Evolutionary conservation across 148 eudicot genomes (phyloP).

Genomic region (Chenopodium formosanum): DNA sequence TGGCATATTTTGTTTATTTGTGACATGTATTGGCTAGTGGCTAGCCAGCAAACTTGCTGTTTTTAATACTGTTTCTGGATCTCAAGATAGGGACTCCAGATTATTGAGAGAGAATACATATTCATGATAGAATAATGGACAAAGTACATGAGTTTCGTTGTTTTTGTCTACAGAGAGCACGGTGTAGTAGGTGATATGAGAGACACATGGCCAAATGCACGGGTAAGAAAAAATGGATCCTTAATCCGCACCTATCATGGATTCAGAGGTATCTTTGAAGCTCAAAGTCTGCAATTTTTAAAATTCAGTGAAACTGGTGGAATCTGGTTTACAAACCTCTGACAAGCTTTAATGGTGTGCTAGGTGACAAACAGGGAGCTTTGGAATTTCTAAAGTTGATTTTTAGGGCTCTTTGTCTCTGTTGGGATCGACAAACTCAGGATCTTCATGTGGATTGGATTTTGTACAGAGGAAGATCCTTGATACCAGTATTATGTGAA

Average conservation of each 20-base stretch:
- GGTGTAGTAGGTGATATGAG: conserved; percentile 96
- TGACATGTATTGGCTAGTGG: background rate
- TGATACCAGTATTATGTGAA: conserved; percentile 81
- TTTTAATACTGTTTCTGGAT: background rate
- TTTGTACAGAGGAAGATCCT: conserved; percentile 79
- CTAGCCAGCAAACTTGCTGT: background rate
- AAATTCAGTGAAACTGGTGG: background rate
- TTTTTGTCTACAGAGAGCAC: conserved; percentile 62
- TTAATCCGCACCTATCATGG: conserved; percentile 95
- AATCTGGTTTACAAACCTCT: background rate
- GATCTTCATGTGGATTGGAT: conserved; percentile 97
- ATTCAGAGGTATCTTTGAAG: conserved; percentile 66
- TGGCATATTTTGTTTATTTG: background rate
- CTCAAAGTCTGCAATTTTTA: too few species aligned
- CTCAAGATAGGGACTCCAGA: background rate
- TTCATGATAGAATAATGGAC: background rate
- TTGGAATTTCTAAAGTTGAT: conserved; percentile 84
- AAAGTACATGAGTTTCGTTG: background rate
- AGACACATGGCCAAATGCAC: conserved; percentile 96
- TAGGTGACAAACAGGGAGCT: conserved; percentile 92
- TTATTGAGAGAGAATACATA: background rate
- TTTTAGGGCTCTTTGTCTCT: conserved; percentile 92
- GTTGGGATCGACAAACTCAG: conserved; percentile 99
- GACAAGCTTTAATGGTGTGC: conserved; percentile 15
- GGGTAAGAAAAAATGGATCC: conserved; percentile 77